Conservation (phyloP, 139 green algal genomes). For the Helicosporidium sp. region DNA sequence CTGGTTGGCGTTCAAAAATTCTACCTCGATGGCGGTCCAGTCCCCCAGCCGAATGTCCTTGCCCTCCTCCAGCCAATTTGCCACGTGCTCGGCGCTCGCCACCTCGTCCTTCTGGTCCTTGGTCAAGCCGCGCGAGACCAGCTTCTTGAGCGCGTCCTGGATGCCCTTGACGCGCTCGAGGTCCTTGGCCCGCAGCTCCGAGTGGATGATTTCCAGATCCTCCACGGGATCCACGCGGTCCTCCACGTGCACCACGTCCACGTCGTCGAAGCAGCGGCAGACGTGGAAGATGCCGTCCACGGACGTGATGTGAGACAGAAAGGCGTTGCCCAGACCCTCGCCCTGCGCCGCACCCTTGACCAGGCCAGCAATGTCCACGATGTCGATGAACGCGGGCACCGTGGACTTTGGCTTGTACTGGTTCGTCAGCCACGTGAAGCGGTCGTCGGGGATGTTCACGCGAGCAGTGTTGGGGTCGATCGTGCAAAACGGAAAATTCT, state of each 20-base stretch:
- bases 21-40: constrained; percentile 59
- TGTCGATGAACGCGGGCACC: constrained; percentile 77
- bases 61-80: constrained; percentile 37
- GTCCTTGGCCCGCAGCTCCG: constrained; percentile 67
- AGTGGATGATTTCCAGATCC: constrained; percentile 93
- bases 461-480: constrained; percentile 82
- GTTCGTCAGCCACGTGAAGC: constrained; percentile 76
- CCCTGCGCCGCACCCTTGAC: constrained; percentile 69
- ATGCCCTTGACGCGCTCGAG: constrained; percentile 27
- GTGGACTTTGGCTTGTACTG: constrained; percentile 27
- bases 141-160: constrained; percentile 30
- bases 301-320: constrained; percentile 82
- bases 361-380: constrained; percentile 92
- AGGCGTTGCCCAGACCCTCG: constrained; percentile 90
- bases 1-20: constrained; percentile 61
- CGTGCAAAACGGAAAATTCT: constrained; percentile 94
- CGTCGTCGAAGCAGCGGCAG: constrained; percentile 74
- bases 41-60: constrained; percentile 67
- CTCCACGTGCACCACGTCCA: constrained; percentile 68
- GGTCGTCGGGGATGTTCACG: constrained; percentile 87
- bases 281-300: constrained; percentile 99
- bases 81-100: constrained; percentile 32
- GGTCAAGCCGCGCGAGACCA: constrained; percentile 23
- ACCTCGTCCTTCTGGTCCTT: constrained; percentile 79
- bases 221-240: constrained; percentile 88